phyloP scores from a whole-genome alignment of 192 early-diverging fungal genomes.

The Podila minutissima region DNA sequence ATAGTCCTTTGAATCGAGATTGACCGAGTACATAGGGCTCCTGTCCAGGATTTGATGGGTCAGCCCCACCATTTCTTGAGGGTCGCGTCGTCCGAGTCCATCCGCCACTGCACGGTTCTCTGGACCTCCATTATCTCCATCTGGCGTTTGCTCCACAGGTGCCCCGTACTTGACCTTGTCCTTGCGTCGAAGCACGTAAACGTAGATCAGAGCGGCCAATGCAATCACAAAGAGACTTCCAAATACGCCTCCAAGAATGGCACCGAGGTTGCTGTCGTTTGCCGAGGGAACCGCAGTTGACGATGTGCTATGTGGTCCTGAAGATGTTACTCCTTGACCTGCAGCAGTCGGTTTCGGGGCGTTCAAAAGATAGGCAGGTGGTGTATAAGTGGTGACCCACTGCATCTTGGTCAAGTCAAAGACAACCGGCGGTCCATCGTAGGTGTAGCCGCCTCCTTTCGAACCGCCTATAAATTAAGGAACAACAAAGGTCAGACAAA shows the following conservation, averaged over 20 bases:
- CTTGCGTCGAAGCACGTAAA: neutral
- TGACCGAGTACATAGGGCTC: neutral
- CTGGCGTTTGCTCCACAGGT: neutral
- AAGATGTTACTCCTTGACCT: too few relatives aligned
- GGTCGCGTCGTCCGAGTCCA: neutral
- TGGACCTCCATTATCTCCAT: neutral
- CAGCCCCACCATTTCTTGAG: neutral
- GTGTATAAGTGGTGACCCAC: slow-evolving; percentile 15
- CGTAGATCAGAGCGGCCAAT: neutral
- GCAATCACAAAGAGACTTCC: slow-evolving; percentile 10
- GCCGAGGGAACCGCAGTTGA: neutral
- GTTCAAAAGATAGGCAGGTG: slow-evolving; percentile 13
- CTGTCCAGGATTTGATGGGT: neutral
- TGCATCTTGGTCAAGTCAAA: slow-evolving; percentile 11
- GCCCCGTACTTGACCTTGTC: neutral
- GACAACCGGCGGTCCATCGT: slow-evolving; percentile 15
- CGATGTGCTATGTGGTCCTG: neutral
- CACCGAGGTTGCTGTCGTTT: neutral
- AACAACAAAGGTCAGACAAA: too few relatives aligned
- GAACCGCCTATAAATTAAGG: neutral
- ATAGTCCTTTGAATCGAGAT: neutral
- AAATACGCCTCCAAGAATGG: slow-evolving; percentile 12
- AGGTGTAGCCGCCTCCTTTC: slow-evolving; percentile 11
- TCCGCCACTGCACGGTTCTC: neutral
- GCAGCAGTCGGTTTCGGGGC: neutral